These are phyloP conservation scores for Fusarium lyarnte DNA, from an alignment of 2,329 filamentous ascomycete species.

Conservation along the genomic window DNA sequence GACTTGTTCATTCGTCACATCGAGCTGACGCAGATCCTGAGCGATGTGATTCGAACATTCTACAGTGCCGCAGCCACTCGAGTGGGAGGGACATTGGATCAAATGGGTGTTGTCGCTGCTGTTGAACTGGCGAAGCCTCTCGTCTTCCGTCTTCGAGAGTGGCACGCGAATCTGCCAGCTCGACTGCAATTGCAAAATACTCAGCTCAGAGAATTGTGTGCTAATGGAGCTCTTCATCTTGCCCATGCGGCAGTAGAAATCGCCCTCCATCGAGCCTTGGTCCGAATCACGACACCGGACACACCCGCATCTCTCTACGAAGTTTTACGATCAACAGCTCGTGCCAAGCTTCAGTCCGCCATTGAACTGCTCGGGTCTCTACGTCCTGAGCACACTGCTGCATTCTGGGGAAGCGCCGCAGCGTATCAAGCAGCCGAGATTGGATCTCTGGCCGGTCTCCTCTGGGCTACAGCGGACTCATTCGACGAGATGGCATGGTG, in stretches of 20 bases:
- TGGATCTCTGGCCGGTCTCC: conserved; percentile 52
- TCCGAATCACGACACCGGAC: conserved; percentile 53
- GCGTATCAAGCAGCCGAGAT: conserved; percentile 56
- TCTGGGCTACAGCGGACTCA: conserved; percentile 53
- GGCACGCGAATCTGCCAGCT: conserved; percentile 58
- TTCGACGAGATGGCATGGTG: conserved; percentile 53
- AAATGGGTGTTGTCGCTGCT: conserved; percentile 47
- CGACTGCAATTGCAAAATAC: conserved; percentile 56
- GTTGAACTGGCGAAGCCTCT: conserved; percentile 49
- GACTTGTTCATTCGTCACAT: conserved; percentile 62
- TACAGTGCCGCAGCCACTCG: conserved; percentile 53
- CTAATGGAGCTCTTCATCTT: conserved; percentile 58
- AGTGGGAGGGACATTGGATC: conserved; percentile 44
- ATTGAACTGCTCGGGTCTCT: conserved; percentile 54
- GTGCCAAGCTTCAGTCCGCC: conserved; percentile 51
- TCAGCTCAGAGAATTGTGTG: conserved; percentile 53
- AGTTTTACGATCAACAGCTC: conserved; percentile 51
- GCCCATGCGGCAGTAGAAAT: conserved; percentile 63
- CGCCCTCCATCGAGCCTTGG: conserved; percentile 59
- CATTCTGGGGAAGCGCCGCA: conserved; percentile 58
- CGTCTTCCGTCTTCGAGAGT: conserved; percentile 49
- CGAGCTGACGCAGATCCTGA: conserved; percentile 60
- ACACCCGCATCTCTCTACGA: conserved; percentile 45
- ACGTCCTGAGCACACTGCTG: conserved; percentile 57
- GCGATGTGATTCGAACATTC: conserved; percentile 60